phyloP scores from a whole-genome alignment of 2,329 filamentous ascomycete genomes.

The Aspergillus tanneri region DNA sequence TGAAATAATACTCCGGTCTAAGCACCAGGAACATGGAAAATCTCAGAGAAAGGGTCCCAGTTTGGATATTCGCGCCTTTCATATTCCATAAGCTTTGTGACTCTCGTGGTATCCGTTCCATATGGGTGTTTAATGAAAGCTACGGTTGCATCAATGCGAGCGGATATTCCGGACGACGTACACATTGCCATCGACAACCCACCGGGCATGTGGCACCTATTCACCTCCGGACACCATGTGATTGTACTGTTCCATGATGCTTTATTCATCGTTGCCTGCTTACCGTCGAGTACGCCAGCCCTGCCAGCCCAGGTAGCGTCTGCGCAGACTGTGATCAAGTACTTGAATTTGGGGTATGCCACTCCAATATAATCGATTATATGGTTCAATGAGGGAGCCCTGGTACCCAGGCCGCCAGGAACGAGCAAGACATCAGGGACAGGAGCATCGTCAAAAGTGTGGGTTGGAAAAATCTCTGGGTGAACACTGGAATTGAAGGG shows the following conservation, averaged over 20 bases:
- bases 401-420: constrained; percentile 59
- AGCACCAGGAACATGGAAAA: too few relatives aligned
- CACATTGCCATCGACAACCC: too few relatives aligned
- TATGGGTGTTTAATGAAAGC: too few relatives aligned
- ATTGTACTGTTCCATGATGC: constrained; percentile 53
- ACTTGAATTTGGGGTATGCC: constrained; percentile 51
- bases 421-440: constrained; percentile 64
- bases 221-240: constrained; percentile 46
- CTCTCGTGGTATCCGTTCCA: too few relatives aligned
- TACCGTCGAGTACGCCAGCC: constrained; percentile 60
- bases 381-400: constrained; percentile 31
- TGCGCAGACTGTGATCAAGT: constrained; percentile 66
- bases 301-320: constrained; percentile 60
- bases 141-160: too few relatives aligned
- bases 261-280: constrained; percentile 67
- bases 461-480: constrained; percentile 46
- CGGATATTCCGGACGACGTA: too few relatives aligned
- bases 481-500: constrained; percentile 28
- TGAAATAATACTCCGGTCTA: too few relatives aligned
- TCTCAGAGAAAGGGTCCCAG: too few relatives aligned
- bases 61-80: too few relatives aligned
- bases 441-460: constrained; percentile 56
- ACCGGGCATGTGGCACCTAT: too few relatives aligned
- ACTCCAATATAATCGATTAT: constrained; percentile 49
- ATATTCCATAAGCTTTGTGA: too few relatives aligned